Conservation (phyloP, 768 basidiomycete species). For the Gloeostereum incarnatum region DNA sequence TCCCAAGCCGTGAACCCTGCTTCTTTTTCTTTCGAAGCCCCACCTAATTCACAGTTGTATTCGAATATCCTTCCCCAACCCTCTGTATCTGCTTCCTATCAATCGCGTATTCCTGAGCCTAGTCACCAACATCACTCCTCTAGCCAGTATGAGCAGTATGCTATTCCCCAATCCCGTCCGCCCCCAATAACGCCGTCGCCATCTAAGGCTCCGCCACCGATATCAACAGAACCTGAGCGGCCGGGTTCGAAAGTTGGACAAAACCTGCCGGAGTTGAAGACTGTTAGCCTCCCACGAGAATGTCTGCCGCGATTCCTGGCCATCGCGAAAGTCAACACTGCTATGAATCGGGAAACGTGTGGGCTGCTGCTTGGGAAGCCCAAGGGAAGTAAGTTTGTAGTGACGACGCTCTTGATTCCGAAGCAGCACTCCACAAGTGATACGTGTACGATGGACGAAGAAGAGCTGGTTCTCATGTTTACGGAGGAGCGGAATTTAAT, state of each 20-base stretch:
- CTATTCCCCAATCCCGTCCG: conserved; percentile 16
- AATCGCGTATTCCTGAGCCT: conserved; percentile 12
- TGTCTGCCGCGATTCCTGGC: conserved; percentile 69
- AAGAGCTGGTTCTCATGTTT: conserved; percentile 79
- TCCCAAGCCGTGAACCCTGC: conserved; percentile 23
- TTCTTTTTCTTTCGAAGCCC: conserved; percentile 42
- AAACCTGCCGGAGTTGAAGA: conserved; percentile 37
- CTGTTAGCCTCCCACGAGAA: conserved; percentile 60
- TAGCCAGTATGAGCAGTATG: conserved; percentile 11
- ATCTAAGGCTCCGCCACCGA: conserved; percentile 17
- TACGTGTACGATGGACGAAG: conserved; percentile 89
- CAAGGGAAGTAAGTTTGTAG: conserved; percentile 49
- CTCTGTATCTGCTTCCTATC: conserved; percentile 15
- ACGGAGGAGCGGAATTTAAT: conserved; percentile 75
- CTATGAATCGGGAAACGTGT: conserved; percentile 77
- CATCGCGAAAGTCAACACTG: conserved; percentile 74
- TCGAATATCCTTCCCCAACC: conserved; percentile 23
- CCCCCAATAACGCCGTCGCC: conserved; percentile 19
- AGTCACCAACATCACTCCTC: conserved; percentile 12
- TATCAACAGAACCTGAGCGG: conserved; percentile 10
- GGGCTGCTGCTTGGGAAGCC: conserved; percentile 73
- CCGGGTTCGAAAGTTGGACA: conserved; percentile 12
- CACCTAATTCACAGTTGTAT: conserved; percentile 17
- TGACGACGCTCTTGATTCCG: conserved; percentile 83
- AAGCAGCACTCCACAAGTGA: conserved; percentile 83